These are phyloP conservation scores for Senecio squalidus DNA, from an alignment of 140 eudicot species.

Conservation along the genomic window DNA sequence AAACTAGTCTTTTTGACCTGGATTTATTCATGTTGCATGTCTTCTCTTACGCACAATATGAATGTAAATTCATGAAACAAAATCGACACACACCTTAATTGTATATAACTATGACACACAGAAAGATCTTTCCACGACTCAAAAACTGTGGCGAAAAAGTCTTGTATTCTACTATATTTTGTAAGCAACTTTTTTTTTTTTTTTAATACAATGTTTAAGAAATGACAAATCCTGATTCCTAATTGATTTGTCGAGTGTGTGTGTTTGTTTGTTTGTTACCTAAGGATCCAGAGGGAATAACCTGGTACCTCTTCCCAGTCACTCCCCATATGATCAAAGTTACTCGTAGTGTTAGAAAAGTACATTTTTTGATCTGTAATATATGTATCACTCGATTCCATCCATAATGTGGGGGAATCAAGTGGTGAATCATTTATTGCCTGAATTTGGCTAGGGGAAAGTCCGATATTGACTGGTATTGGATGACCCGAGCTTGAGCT, in stretches of 20 bases:
- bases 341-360: conserved; percentile 28
- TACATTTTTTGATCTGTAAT: conserved; percentile 23
- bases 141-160: conserved; percentile 14
- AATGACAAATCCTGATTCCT: background rate
- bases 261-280: conserved; percentile 8
- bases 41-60: background rate
- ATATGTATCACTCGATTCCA: conserved; percentile 15
- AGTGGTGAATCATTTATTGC: conserved; percentile 69
- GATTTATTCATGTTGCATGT: conserved; percentile 9
- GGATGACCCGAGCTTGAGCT: conserved; percentile 37
- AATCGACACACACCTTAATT: background rate
- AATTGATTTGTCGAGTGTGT: background rate
- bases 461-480: conserved; percentile 42
- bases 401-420: conserved; percentile 56
- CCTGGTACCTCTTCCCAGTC: conserved; percentile 51
- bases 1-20: conserved; percentile 13
- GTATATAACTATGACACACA: background rate
- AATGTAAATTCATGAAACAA: background rate
- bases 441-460: conserved; percentile 65
- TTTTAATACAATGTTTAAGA: background rate
- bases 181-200: background rate
- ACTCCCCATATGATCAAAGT: conserved; percentile 22
- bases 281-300: conserved; percentile 44
- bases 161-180: background rate
- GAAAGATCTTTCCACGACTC: background rate